Evolutionary conservation across 2,329 filamentous ascomycete genomes (phyloP).

Genomic region (Diaporthe citrichinensis): DNA sequence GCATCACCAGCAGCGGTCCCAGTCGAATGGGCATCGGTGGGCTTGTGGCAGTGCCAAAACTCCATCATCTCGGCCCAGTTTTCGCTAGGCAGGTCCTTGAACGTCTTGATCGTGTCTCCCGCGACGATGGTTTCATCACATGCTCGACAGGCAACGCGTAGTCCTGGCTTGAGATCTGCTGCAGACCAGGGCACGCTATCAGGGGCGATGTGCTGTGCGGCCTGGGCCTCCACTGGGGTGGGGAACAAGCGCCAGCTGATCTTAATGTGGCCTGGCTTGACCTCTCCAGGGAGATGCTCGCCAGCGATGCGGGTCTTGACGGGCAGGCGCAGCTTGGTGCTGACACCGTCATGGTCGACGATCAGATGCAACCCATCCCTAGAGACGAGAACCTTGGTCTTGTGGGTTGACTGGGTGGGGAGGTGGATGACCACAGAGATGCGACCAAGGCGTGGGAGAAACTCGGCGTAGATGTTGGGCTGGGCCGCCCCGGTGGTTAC

Average conservation of each 20-base stretch:
- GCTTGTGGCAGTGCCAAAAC: slow-evolving; percentile 99
- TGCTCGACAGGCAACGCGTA: slow-evolving; percentile 35
- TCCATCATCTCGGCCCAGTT: slow-evolving; percentile 99
- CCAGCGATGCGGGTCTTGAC: slow-evolving; percentile 52
- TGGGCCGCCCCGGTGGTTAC: not conserved
- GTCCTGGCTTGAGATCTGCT: slow-evolving; percentile 20
- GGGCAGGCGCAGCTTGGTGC: slow-evolving; percentile 58
- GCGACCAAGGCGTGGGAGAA: slow-evolving; percentile 75
- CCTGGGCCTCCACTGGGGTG: slow-evolving; percentile 43
- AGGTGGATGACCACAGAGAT: slow-evolving; percentile 71
- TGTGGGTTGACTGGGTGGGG: slow-evolving; percentile 56
- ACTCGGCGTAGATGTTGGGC: slow-evolving; percentile 70
- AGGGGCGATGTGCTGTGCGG: slow-evolving; percentile 56
- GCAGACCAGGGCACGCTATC: slow-evolving; percentile 38
- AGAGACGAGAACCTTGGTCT: slow-evolving; percentile 61
- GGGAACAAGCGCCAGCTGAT: slow-evolving; percentile 40
- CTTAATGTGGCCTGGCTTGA: slow-evolving; percentile 55
- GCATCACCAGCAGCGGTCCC: slow-evolving; percentile 9
- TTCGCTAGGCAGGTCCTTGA: slow-evolving; percentile 96
- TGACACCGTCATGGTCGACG: slow-evolving; percentile 61
- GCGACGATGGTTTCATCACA: slow-evolving; percentile 46
- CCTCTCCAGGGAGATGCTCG: slow-evolving; percentile 47
- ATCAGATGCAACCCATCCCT: slow-evolving; percentile 61
- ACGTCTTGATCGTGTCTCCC: slow-evolving; percentile 56
- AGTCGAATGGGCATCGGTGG: slow-evolving; percentile 51